Evolutionary conservation across 257 asterid species (phyloP), one percentile per base, ranked within the genome.

Genomic region (Scutellaria barbata): DNA sequence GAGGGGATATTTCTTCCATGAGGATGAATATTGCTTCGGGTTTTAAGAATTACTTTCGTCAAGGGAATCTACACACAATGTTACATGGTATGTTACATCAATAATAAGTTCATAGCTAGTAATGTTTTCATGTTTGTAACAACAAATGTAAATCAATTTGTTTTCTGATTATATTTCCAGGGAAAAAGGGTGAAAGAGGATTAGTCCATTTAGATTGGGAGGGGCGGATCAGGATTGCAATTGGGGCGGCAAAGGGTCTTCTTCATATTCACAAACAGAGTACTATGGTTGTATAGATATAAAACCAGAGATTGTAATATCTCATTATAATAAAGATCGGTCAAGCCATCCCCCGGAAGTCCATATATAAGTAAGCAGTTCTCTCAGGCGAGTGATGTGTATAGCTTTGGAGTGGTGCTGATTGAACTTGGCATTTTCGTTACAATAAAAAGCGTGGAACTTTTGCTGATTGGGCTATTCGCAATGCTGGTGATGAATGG

Each of bases 31-130:
- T 30, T 30, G 13, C 59, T 18, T 65, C n/a, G 47, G 33, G 14
- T 25, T 65, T 33, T 48, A 13, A 16, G 46, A 65, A 65, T 7
- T 65, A 47, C 59, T 47, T 33, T 10, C 71, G 8, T 13, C 59
- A 30, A 65, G 71, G 71, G 43, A 65, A 33, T 33, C 33, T 65
- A 2, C 7, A 65, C 33, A 48, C 71, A 5, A 65, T 65, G 58
- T 14, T 65, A 33, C 71, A 61, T 4, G 66, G 51, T 54, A 54
- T 17, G 39, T 22, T 54, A 4, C 0, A 52, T 7, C 53, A 12
- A 12, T 0, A 2, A 47, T 3, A 11, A n/a, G n/a, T n/a, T 9
- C 52, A 22, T 22, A 22, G 2, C 25, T 22, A 22, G 25, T 22
- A 0, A 0, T 22, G 25, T 30, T 30, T 30, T 3, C 5, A 45